Evolutionary conservation across 2,329 filamentous ascomycete species (phyloP).

Genomic region (Phaeomoniella chlamydospora): DNA sequence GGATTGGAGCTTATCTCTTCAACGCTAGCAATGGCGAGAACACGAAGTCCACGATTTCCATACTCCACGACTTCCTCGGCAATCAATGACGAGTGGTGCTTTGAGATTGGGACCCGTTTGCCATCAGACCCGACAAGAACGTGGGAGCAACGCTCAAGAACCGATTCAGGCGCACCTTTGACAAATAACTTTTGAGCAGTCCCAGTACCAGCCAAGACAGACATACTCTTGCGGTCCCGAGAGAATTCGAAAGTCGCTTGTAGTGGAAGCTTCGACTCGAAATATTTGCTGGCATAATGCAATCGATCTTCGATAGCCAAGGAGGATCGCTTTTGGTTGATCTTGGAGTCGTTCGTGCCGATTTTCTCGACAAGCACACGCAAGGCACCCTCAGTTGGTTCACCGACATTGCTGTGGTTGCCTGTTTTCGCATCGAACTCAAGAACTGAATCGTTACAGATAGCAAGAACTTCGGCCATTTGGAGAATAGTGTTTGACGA

Average conservation of each 20-base stretch:
- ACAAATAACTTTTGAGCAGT: slow-evolving; percentile 70
- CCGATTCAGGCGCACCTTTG: slow-evolving; percentile 89
- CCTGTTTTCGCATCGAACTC: slow-evolving; percentile 65
- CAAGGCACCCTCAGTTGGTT: slow-evolving; percentile 88
- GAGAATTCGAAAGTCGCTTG: slow-evolving; percentile 94
- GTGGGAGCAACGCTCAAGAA: slow-evolving; percentile 83
- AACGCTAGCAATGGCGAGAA: slow-evolving; percentile 81
- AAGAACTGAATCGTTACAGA: slow-evolving; percentile 82
- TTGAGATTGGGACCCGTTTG: slow-evolving; percentile 58
- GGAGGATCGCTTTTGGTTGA: slow-evolving; percentile 36
- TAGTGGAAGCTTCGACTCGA: slow-evolving; percentile 60
- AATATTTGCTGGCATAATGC: slow-evolving; percentile 71
- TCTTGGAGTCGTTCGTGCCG: slow-evolving; percentile 56
- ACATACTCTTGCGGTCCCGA: slow-evolving; percentile 98
- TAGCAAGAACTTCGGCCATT: slow-evolving; percentile 53
- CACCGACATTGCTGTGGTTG: slow-evolving; percentile 70
- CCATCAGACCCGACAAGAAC: slow-evolving; percentile 64
- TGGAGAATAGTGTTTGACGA: slow-evolving; percentile 66
- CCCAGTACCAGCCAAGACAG: slow-evolving; percentile 66
- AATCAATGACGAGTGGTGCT: slow-evolving; percentile 55
- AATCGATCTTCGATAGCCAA: slow-evolving; percentile 46
- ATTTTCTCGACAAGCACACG: slow-evolving; percentile 88
- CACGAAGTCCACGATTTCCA: slow-evolving; percentile 80
- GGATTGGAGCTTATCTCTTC: slow-evolving; percentile 60
- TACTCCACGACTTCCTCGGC: slow-evolving; percentile 74